Evolutionary conservation across 257 asterid species (phyloP), one percentile per base, ranked within the genome.

Genomic region (Nyctanthes arbortristis): DNA sequence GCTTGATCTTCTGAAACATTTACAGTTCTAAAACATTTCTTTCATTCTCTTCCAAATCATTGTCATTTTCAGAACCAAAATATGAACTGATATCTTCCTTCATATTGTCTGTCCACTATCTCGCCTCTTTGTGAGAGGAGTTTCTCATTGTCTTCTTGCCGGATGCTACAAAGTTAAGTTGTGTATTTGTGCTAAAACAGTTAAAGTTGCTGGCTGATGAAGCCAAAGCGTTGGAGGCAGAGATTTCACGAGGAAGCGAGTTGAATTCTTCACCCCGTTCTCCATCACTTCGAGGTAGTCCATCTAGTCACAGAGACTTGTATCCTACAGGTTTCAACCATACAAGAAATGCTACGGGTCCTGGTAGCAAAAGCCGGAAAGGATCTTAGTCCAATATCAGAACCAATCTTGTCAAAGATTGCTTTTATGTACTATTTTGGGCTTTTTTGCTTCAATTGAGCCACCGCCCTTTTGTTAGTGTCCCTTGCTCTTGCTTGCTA

Each of bases 181-280:
- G 10, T 56, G 12, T 63, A 29, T 31, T 66, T 74, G 52, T 57
- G 32, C 61, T 77, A 76, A 61, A 72, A 76, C 96, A 94, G 99
- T 71, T 89, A 58, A 85, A 82, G 66, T 47, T 86, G 86, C 87
- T 94, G 1, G 75, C 78, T 4, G 95, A 88, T 77, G 99, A 94
- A 92, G 89, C 88, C 71, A 84, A 69, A 63, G 18, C 61, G 43
- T 77, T 94, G 87, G 93, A 88, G 73, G 60, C 79, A 1, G 92
- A 84, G 78, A 70, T 78, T 22, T 39, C 71, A 8, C 80, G 78
- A 73, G 91, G 78, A 14, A 77, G 72, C n/a, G 82, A 83, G 12
- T 58, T 84, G 47, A 82, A 66, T 62, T 71, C 86, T 20, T 83
- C 95, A 28, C 97, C 95, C 2, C 87, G 92, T 12, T 75, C 85